Evolutionary conservation across 202 grass and related monocot species (phyloP).

Genomic region (Digitaria exilis): DNA sequence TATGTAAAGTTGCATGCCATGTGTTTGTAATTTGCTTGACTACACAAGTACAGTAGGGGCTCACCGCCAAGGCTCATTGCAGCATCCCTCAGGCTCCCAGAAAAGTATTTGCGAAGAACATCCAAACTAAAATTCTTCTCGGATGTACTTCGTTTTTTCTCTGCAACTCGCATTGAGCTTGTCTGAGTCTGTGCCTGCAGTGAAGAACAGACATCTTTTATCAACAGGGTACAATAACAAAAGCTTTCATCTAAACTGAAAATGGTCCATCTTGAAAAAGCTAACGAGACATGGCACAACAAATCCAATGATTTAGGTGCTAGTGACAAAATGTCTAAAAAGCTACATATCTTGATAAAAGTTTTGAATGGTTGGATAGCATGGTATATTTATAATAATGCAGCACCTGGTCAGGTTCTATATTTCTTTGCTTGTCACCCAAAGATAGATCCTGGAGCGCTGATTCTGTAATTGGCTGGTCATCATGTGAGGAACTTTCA

Average conservation of each 20-base stretch:
- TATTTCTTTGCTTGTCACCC: constrained; percentile 32
- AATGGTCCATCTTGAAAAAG: not conserved
- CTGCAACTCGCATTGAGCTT: constrained; percentile 48
- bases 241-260: not conserved
- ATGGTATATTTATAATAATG: constrained; percentile 8
- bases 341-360: not conserved
- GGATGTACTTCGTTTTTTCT: constrained; percentile 65
- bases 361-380: not conserved
- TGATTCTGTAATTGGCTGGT: constrained; percentile 37
- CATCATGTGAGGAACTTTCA: constrained; percentile 36
- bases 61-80: constrained; percentile 87
- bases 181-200: constrained; percentile 57
- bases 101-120: constrained; percentile 93
- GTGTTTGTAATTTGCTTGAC: too few species aligned
- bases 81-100: constrained; percentile 91
- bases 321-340: not conserved
- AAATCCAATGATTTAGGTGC: not conserved
- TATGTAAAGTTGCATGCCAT: too few species aligned
- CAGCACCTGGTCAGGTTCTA: constrained; percentile 48
- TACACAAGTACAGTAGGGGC: constrained; percentile 28
- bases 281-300: not conserved
- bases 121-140: constrained; percentile 93
- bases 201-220: constrained; percentile 13
- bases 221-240: constrained; percentile 6
- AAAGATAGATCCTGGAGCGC: constrained; percentile 41